Conservation (phyloP, 306 rosid genomes). For the Lupinus albus region DNA sequence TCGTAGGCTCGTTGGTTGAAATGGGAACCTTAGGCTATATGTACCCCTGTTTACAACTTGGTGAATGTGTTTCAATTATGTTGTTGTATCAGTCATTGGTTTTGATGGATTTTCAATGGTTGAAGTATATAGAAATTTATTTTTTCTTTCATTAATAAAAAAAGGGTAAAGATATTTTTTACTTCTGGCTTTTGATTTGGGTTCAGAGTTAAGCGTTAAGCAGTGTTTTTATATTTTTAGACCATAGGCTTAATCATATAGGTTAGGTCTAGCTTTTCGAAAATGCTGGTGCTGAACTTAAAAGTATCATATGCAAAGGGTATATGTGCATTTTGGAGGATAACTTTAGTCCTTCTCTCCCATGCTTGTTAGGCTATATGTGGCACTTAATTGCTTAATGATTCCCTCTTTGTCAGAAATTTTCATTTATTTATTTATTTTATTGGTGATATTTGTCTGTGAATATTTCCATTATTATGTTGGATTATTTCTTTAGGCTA, state of each 20-base stretch:
- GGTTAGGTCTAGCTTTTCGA: conserved; percentile 9
- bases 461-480: conserved; percentile 6
- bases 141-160: background rate
- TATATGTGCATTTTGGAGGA: conserved; percentile 21
- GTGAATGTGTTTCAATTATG: conserved; percentile 15
- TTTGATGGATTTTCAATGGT: conserved; percentile 25
- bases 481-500: conserved; percentile 3
- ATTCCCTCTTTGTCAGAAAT: conserved; percentile 13
- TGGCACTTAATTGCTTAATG: conserved; percentile 19
- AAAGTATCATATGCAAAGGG: conserved; percentile 1
- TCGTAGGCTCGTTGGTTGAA: conserved; percentile 6
- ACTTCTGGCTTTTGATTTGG: background rate
- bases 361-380: conserved; percentile 14
- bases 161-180: background rate
- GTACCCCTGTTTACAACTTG: conserved; percentile 13
- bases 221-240: background rate
- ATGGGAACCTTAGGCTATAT: conserved; percentile 32
- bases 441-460: conserved; percentile 1
- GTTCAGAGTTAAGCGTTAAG: background rate
- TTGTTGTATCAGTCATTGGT: conserved; percentile 12
- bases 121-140: background rate
- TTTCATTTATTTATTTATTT: background rate
- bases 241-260: background rate
- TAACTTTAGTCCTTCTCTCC: background rate
- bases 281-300: conserved; percentile 39